Conservation (phyloP, 108 stramenopile genomes). For the Cyclotella kingstonii region DNA sequence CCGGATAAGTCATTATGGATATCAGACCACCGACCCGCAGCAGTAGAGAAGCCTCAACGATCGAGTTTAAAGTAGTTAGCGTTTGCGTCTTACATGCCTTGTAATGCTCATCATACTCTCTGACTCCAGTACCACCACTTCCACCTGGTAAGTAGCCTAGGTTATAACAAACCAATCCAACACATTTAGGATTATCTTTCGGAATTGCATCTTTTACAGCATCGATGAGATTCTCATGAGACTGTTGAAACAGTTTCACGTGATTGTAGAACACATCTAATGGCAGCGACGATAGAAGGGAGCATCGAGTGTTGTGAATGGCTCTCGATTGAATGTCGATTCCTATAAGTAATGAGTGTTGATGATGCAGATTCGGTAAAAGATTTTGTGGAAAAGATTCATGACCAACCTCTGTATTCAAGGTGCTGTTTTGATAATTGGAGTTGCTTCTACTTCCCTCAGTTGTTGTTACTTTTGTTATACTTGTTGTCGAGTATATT, state of each 20-base stretch:
- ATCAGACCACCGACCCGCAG: constrained; percentile 77
- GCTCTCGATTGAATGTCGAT: constrained; percentile 76
- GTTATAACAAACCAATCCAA: constrained; percentile 81
- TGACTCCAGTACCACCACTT: not conserved
- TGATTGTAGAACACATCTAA: constrained; percentile 28
- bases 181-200: too few species aligned
- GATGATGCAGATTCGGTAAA: not conserved
- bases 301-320: constrained; percentile 50
- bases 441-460: not conserved
- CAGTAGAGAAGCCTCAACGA: constrained; percentile 62
- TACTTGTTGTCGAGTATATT: not conserved
- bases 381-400: too few species aligned
- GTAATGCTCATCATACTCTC: constrained; percentile 8
- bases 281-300: constrained; percentile 23
- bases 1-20: constrained; percentile 76
- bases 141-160: constrained; percentile 69
- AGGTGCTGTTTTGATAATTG: too few species aligned
- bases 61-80: constrained; percentile 58
- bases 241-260: constrained; percentile 21
- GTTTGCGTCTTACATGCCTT: constrained; percentile 59
- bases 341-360: constrained; percentile 54
- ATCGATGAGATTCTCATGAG: constrained; percentile 37
- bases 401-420: too few species aligned
- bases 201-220: not conserved
- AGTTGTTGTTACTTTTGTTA: not conserved